Conservation (phyloP, 2,329 filamentous ascomycete genomes). For the Trichoderma simmonsii region DNA sequence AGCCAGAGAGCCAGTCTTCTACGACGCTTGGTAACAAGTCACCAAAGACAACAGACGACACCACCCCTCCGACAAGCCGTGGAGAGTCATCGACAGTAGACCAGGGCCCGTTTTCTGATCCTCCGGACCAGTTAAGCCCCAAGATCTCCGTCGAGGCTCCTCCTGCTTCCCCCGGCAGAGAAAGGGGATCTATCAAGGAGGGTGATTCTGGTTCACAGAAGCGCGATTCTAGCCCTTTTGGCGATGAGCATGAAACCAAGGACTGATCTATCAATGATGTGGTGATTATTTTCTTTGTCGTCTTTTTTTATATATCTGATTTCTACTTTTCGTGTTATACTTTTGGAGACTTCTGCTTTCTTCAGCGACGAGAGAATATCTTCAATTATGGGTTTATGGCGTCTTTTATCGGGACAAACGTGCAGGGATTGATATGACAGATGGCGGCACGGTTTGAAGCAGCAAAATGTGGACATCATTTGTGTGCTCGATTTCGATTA, state of each 20-base stretch:
- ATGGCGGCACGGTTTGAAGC: slow-evolving; percentile 27
- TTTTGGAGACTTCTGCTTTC: slow-evolving; percentile 27
- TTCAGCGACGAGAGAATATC: slow-evolving; percentile 21
- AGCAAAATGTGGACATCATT: slow-evolving; percentile 22
- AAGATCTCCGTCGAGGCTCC: slow-evolving; percentile 3
- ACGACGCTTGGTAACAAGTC: slow-evolving; percentile 19
- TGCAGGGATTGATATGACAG: slow-evolving; percentile 29
- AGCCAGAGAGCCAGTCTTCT: slow-evolving; percentile 34
- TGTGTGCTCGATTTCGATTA: slow-evolving; percentile 21
- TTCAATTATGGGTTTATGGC: slow-evolving; percentile 28
- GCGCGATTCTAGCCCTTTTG: slow-evolving; percentile 49
- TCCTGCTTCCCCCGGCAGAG: background rate
- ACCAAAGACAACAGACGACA: background rate
- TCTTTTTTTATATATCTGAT: background rate
- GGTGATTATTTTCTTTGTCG: background rate
- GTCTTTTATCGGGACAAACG: slow-evolving; percentile 27
- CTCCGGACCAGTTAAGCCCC: slow-evolving; percentile 36
- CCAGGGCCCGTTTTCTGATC: slow-evolving; percentile 59
- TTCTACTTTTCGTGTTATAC: slow-evolving; percentile 23
- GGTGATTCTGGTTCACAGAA: slow-evolving; percentile 27
- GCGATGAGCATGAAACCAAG: slow-evolving; percentile 56
- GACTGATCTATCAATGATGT: slow-evolving; percentile 34
- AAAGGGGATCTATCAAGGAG: slow-evolving; percentile 19
- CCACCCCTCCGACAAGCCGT: slow-evolving; percentile 35
- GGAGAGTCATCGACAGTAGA: slow-evolving; percentile 46